Percentiles rank a stretch among this genome's conserved stretches.
Evolutionary conservation across 2,329 filamentous ascomycete genomes (phyloP).

Genomic region (Alternaria brassicicola): DNA sequence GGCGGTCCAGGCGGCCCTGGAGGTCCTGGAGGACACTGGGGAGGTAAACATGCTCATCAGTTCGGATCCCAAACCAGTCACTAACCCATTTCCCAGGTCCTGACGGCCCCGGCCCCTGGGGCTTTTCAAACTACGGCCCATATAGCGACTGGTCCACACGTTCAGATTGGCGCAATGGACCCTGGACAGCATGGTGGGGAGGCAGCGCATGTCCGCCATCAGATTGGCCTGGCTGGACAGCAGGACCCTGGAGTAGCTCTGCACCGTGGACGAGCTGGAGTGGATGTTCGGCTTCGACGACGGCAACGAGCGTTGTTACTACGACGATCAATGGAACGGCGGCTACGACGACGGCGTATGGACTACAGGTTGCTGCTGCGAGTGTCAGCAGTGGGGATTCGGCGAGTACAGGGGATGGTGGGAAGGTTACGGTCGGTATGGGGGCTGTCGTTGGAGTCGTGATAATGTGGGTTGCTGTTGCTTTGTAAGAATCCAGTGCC

Average conservation of each 20-base stretch:
- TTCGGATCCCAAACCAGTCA: neutral
- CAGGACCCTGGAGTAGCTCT: constrained; percentile 41
- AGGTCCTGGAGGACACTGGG: constrained; percentile 19
- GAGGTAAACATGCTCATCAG: constrained; percentile 18
- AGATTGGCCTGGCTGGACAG: constrained; percentile 49
- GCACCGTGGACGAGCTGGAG: constrained; percentile 48
- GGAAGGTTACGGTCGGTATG: constrained; percentile 25
- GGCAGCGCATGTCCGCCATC: constrained; percentile 37
- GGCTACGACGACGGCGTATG: constrained; percentile 36
- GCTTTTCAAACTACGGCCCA: constrained; percentile 34
- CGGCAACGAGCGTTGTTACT: constrained; percentile 38
- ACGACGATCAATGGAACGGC: constrained; percentile 33
- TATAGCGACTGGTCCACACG: constrained; percentile 39
- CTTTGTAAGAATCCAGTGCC: constrained; percentile 16
- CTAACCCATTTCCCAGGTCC: constrained; percentile 3
- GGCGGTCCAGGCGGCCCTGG: constrained; percentile 13
- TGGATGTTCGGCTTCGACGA: constrained; percentile 42
- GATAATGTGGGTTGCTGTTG: constrained; percentile 30
- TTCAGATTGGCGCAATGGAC: constrained; percentile 34
- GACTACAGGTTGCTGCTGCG: constrained; percentile 43
- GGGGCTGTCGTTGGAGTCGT: constrained; percentile 29
- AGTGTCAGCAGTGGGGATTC: constrained; percentile 10
- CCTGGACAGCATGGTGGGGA: constrained; percentile 48
- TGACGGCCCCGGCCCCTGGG: constrained; percentile 36
- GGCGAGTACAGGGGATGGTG: constrained; percentile 8